phyloP scores from a whole-genome alignment of 2,329 filamentous ascomycete species.

The Emmonsiellopsis sp. region DNA sequence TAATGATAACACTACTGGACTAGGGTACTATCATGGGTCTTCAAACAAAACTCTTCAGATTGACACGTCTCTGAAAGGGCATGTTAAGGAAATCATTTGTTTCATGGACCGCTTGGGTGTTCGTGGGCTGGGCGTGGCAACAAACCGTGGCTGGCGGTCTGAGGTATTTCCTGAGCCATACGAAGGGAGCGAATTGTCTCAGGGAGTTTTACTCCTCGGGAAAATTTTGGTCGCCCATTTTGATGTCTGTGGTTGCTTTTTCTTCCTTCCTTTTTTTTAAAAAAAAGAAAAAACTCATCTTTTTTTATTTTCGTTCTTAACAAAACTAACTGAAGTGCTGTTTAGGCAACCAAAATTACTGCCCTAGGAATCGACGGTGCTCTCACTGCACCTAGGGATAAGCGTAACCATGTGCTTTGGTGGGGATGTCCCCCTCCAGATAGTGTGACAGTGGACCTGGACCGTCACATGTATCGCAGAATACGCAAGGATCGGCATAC shows the following conservation, averaged over 20 bases:
- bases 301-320: not conserved
- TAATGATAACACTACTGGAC: not conserved
- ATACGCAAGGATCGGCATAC: not conserved
- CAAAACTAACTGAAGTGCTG: not conserved
- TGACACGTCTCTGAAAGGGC: not conserved
- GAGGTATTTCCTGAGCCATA: not conserved
- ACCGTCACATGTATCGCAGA: constrained; percentile 3
- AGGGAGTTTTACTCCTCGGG: not conserved
- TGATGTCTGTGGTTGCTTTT: not conserved
- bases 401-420: not conserved
- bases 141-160: not conserved
- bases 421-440: not conserved
- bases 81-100: not conserved
- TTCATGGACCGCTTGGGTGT: not conserved
- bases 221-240: not conserved
- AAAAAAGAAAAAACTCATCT: too few relatives aligned
- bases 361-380: not conserved
- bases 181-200: not conserved
- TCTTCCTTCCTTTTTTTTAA: not conserved
- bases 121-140: not conserved
- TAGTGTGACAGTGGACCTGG: not conserved
- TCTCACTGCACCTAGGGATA: not conserved
- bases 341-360: not conserved
- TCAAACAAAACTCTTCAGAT: not conserved
- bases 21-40: not conserved